These are phyloP conservation scores for Helotiales sp. DNA, from an alignment of 2,329 filamentous ascomycete species.

Conservation along the genomic window DNA sequence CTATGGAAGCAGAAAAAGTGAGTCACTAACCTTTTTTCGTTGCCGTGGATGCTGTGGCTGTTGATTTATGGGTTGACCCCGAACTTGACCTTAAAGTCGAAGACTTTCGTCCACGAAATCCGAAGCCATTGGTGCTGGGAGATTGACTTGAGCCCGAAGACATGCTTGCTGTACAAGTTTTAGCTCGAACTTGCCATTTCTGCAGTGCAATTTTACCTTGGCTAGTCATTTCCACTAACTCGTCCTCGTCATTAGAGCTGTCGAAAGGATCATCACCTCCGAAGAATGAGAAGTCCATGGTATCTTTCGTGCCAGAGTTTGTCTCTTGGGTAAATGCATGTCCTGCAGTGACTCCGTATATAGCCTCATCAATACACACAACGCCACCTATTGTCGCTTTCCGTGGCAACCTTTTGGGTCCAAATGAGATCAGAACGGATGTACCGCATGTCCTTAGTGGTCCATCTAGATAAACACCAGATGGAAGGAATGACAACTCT, in stretches of 20 bases:
- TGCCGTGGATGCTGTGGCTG: neutral
- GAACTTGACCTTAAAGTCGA: neutral
- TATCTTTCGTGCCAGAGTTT: neutral
- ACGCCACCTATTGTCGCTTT: neutral
- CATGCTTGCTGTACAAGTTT: slow-evolving; percentile 1
- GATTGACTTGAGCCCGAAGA: slow-evolving; percentile 8
- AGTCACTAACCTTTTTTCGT: neutral
- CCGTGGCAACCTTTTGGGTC: neutral
- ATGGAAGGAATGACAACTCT: neutral
- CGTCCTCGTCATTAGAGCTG: slow-evolving; percentile 7
- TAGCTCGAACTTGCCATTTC: neutral
- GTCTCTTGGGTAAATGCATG: slow-evolving; percentile 1
- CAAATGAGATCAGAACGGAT: neutral
- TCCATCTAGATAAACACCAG: neutral
- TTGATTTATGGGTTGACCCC: neutral
- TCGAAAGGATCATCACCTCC: neutral
- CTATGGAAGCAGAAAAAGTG: neutral
- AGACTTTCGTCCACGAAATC: too few relatives aligned
- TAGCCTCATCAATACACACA: neutral
- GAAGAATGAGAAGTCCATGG: slow-evolving; percentile 3
- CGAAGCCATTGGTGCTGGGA: neutral
- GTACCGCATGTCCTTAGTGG: neutral
- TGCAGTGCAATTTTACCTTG: slow-evolving; percentile 4
- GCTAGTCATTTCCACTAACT: slow-evolving; percentile 9
- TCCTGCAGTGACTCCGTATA: slow-evolving; percentile 5